phyloP scores from a whole-genome alignment of 192 early-diverging fungal species.

The Entrophospora sp. region DNA sequence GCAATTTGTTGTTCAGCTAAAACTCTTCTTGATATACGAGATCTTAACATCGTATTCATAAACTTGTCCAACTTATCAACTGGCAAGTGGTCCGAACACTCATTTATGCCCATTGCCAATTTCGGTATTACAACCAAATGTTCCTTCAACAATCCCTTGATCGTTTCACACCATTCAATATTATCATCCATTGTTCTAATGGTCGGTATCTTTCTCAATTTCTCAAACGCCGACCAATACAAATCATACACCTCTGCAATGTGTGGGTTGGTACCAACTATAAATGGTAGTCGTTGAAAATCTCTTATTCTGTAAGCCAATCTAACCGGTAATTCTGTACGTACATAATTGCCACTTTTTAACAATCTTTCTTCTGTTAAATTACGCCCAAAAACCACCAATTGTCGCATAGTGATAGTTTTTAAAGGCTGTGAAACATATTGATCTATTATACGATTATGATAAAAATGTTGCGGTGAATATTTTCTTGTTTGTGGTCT shows the following conservation, averaged over 20 bases:
- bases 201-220: constrained; percentile 55
- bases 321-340: constrained; percentile 79
- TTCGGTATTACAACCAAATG: constrained; percentile 84
- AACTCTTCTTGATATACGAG: constrained; percentile 81
- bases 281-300: constrained; percentile 89
- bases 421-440: constrained; percentile 71
- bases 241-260: constrained; percentile 75
- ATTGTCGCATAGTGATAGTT: constrained; percentile 81
- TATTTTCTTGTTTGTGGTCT: constrained; percentile 9
- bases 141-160: constrained; percentile 64
- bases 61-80: constrained; percentile 67
- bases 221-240: constrained; percentile 93
- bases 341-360: constrained; percentile 83
- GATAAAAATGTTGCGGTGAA: constrained; percentile 74
- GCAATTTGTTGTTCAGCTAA: constrained; percentile 90
- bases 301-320: constrained; percentile 87
- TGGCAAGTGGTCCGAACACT: constrained; percentile 64
- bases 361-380: constrained; percentile 77
- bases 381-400: constrained; percentile 83
- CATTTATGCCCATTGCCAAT: constrained; percentile 77
- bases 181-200: constrained; percentile 81
- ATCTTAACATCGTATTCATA: constrained; percentile 82
- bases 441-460: constrained; percentile 80
- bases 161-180: constrained; percentile 63
- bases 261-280: constrained; percentile 89